Evolutionary conservation across 495 filamentous ascomycete genomes (phyloP), one percentile per base, ranked within the genome.

Genomic region (Xylaria grammica): DNA sequence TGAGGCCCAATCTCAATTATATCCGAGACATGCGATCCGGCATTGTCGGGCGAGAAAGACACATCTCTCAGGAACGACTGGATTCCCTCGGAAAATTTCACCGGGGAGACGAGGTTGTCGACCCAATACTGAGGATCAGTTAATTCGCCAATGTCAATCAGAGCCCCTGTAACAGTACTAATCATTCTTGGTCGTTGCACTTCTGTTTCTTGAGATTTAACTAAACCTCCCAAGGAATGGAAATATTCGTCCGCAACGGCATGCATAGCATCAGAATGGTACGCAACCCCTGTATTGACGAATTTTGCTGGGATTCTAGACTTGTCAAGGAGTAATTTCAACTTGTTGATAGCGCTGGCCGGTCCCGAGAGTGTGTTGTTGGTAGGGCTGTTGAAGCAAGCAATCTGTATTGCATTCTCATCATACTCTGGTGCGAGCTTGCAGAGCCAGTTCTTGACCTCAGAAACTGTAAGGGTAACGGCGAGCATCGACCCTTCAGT

Each of bases 1-100:
- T 89, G 87, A 19, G 87, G 84, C 1, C 87, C 87, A 48, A 88
- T 71, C 52, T 89, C 86, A 17, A 89, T 57, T 1, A 86, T 54
- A 34, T 49, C 46, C 4, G 20, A 70, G n/a, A 64, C 36, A 11
- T 1, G 11, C 30, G 22, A 38, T 19, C 19, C 0, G 1, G 30
- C 51, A 24, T 38, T 19, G 13, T 38, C 53, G 27, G 29, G 15
- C 26, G 29, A 32, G 30, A 32, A 36, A 20, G 56, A 27, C 10
- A 20, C 34, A 5, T 36, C 51, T 30, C 22, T 60, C 19, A 38
- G 30, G 52, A 36, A 11, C 32, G n/a, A n/a, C 69, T 17, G 50
- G 4, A 81, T 26, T 9, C 76, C 79, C 3, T 78, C 65, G 3
- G 72, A 65, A 63, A 82, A 82, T 4, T 57, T 56, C 26, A 82